Evolutionary conservation across 805 yeast genomes (phyloP), one percentile per base, ranked within the genome.

Genomic region (Kazachstania viticola): DNA sequence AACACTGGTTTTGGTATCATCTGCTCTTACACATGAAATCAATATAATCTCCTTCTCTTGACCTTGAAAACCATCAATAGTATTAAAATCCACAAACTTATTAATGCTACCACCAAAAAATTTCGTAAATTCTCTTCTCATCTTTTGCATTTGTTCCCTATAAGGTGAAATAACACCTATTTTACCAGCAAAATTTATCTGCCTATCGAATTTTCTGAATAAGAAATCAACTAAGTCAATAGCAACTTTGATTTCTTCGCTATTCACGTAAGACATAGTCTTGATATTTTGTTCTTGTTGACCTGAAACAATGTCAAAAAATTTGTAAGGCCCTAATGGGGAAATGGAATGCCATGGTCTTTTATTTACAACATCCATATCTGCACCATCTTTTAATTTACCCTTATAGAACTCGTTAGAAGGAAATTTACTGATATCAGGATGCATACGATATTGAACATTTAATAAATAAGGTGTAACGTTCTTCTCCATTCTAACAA

Each of bases 371-470:
- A 46, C 58, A 2, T 59, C 68, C 79, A 87, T 80, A n/a, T 64
- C 67, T 1, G 72, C 75, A 3, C 96, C 98, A 54, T 87, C 94
- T 29, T 70, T 59, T 34, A 91, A 65, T 35, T 65, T 67, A 1
- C 82, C 77, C 7, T 72, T 51, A 49, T 91, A 91, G 51, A 91
- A 93, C 49, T 82, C 81, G 9, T 60, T 49, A 17, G 95, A 80
- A 1, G 99, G 98, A 53, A 91, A 93, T 28, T 42, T 54, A 14
- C 96, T 81, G 30, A 91, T 91, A 4, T 67, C 75, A 0, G 98
- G 96, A 56, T 93, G 94, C 99, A 91, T 88, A 62, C 98, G 88
- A 53, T 88, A 88, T 51, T 88, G 98, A 9, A 83, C 88, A 57
- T 88, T 78, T 45, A 91, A 68, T 42, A 88, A 58, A 42, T 83